Percentiles rank a stretch among this genome's conserved stretches.
Conservation (phyloP, 1,139 yeast genomes). For the Taiozyma sp. region DNA sequence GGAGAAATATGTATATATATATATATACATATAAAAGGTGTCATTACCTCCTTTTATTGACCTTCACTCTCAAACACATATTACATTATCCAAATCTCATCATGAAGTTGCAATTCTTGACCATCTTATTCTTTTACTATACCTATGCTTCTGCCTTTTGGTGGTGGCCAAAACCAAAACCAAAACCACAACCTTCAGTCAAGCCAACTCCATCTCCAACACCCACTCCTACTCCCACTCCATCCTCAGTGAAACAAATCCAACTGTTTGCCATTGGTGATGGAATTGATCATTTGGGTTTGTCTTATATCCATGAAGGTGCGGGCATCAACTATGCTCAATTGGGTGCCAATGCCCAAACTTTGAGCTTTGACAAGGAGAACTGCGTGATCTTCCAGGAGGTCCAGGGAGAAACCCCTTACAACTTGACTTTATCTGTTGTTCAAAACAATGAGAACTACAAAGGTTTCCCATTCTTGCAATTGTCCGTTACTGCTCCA, state of each 20-base stretch:
- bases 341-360: not conserved
- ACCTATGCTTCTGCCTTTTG: not conserved
- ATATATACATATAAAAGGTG: too few relatives aligned
- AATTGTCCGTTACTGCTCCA: conserved; percentile 4
- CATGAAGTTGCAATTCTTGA: not conserved
- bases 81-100: not conserved
- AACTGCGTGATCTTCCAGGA: conserved; percentile 1
- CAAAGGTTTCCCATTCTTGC: conserved; percentile 6
- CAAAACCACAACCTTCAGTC: not conserved
- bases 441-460: not conserved
- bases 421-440: conserved; percentile 2
- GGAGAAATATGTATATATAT: too few relatives aligned
- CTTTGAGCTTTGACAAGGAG: conserved; percentile 2
- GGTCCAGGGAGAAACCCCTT: not conserved
- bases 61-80: too few relatives aligned
- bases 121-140: not conserved
- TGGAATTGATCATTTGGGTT: not conserved
- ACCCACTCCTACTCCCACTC: not conserved
- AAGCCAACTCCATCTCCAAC: not conserved
- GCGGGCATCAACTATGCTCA: conserved; percentile 3
- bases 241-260: not conserved
- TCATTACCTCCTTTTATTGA: too few relatives aligned
- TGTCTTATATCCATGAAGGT: conserved; percentile 1
- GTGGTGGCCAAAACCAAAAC: not conserved
- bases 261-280: not conserved